phyloP scores from a whole-genome alignment of 148 eudicot species.

The Polygonum maritimum region DNA sequence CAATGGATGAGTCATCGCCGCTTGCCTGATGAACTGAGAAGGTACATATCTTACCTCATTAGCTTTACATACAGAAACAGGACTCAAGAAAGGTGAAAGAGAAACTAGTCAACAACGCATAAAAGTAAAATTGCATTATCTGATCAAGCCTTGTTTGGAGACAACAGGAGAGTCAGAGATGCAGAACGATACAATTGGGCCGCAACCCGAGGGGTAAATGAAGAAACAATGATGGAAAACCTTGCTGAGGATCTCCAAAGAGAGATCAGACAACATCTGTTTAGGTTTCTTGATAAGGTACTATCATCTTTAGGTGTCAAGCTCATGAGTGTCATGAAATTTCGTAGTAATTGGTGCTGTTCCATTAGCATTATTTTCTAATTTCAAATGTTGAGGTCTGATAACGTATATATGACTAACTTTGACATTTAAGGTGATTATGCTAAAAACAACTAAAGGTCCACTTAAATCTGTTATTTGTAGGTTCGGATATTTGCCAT shows the following conservation, averaged over 20 bases:
- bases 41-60: conserved; percentile 23
- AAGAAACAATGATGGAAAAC: conserved; percentile 61
- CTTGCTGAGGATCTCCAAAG: conserved; percentile 82
- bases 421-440: neutral
- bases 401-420: neutral
- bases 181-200: conserved; percentile 75
- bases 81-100: neutral
- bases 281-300: conserved; percentile 48
- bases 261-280: conserved; percentile 67
- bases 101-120: neutral
- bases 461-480: neutral
- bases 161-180: conserved; percentile 58
- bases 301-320: neutral
- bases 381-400: neutral
- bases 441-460: neutral
- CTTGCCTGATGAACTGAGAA: conserved; percentile 55
- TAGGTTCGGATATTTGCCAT: conserved; percentile 65
- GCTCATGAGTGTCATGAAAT: neutral
- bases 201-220: conserved; percentile 73
- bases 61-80: neutral
- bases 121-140: neutral
- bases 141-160: neutral
- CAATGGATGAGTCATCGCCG: conserved; percentile 94
- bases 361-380: neutral
- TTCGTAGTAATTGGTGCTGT: neutral